Evolutionary conservation across 2,329 filamentous ascomycete genomes (phyloP).

Genomic region (Fusarium nematophilum): DNA sequence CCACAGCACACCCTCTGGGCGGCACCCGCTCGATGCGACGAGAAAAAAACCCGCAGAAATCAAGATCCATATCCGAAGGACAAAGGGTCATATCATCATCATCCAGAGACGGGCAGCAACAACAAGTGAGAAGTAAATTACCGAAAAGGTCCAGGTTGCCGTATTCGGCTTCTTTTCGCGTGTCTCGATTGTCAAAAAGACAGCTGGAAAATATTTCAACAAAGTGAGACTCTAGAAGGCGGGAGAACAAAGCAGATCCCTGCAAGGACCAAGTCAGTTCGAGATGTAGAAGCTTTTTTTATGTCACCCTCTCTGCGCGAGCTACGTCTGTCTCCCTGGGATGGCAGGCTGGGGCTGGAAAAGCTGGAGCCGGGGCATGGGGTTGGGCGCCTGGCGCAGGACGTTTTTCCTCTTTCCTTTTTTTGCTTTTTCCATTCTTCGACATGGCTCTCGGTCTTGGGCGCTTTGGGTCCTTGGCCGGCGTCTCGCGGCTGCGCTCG

Average conservation of each 20-base stretch:
- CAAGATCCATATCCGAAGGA: slow-evolving; percentile 22
- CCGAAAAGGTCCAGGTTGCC: no score
- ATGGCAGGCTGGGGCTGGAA: slow-evolving; percentile 19
- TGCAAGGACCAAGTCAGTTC: slow-evolving; percentile 24
- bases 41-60: slow-evolving; percentile 26
- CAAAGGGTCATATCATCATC: slow-evolving; percentile 15
- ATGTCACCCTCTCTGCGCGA: slow-evolving; percentile 2
- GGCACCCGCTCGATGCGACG: slow-evolving; percentile 34
- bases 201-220: no score
- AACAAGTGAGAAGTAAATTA: neutral
- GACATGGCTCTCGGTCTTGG: slow-evolving; percentile 18
- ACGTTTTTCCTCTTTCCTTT: slow-evolving; percentile 10
- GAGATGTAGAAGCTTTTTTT: slow-evolving; percentile 14
- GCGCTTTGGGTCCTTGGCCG: slow-evolving; percentile 14
- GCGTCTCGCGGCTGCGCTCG: slow-evolving; percentile 28
- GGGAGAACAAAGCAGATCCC: slow-evolving; percentile 28
- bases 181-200: no score
- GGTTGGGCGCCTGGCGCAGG: slow-evolving; percentile 25
- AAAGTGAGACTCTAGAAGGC: neutral
- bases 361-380: slow-evolving; percentile 23
- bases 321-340: no score
- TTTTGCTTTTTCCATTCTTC: slow-evolving; percentile 23
- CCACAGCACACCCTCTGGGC: slow-evolving; percentile 31
- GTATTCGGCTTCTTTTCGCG: neutral
- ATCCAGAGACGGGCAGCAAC: neutral